phyloP scores from a whole-genome alignment of 805 yeast species.

The Yarrowia yakushimensis region DNA sequence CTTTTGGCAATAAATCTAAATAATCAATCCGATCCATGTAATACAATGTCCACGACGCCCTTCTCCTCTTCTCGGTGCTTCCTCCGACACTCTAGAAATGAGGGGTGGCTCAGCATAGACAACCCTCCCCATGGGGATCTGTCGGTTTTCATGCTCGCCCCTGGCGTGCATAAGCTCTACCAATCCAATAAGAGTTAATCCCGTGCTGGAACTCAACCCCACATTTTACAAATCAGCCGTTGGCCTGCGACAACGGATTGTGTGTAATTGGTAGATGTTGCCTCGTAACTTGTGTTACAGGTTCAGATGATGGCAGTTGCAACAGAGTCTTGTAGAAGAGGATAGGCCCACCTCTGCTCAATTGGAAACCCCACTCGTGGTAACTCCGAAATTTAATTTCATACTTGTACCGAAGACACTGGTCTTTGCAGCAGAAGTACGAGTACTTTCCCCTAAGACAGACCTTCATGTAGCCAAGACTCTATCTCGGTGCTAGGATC shows the following conservation, averaged over 20 bases:
- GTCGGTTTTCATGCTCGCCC: slow-evolving; percentile 22
- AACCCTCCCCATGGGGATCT: slow-evolving; percentile 2
- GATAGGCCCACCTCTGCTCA: neutral
- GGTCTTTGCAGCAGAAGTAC: neutral
- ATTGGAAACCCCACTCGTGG: neutral
- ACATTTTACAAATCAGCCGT: slow-evolving; percentile 22
- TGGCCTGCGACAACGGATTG: neutral
- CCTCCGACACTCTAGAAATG: neutral
- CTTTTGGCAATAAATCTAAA: neutral
- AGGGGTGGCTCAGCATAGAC: neutral
- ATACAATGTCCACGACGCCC: neutral
- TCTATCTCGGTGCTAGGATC: neutral
- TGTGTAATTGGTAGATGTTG: neutral
- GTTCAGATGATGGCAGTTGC: neutral
- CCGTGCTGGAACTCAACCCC: slow-evolving; percentile 25
- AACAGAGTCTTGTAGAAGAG: neutral
- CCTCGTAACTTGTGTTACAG: neutral
- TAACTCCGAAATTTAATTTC: neutral
- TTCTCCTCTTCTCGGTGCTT: neutral
- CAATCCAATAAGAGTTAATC: slow-evolving; percentile 20
- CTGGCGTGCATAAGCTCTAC: slow-evolving; percentile 19
- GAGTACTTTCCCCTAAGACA: no score
- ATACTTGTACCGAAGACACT: neutral
- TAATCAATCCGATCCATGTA: neutral
- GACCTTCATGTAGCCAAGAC: no score